Evolutionary conservation across 169 alveolate genomes (phyloP), one percentile per base, ranked within the genome.

Genomic region (Besnoitia besnoiti): DNA sequence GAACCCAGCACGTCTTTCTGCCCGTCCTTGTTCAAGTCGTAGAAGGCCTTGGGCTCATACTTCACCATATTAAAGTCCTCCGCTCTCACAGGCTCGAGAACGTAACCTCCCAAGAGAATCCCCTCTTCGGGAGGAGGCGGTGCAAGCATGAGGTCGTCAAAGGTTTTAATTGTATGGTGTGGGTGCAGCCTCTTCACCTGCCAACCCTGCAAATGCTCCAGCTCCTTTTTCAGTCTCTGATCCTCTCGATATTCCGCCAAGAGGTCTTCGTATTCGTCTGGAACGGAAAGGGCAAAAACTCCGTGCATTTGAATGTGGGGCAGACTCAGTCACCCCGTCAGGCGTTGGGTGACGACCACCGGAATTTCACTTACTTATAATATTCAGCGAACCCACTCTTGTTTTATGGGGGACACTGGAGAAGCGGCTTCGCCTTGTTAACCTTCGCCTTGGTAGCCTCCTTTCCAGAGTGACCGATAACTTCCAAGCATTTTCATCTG

Each of bases 101-200:
- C 40, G 61, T 77, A 39, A 16, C 87, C 87, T 0, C 87, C 87
- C 30, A 77, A 35, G 61, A 77, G 87, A 24, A 77, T 46, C 39
- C 59, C 59, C 19, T 77, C 87, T 77, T 77, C 87, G 40, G 87
- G 59, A 39, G 87, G 87, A 10, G 87, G 87, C n/a, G 87, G 87
- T 10, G 37, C 59, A 21, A 77, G n/a, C 37, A 40, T 21, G 47
- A 77, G 59, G 61, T 77, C 87, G 37, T 33, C 59, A 35, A 77
- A 77, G 40, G 51, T 40, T 30, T 37, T 40, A 30, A 77, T 39
- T 33, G 87, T 27, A 21, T 30, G 46, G 47, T 59, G 62, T 24
- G 87, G 61, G 24, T 46, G 59, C 37, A 77, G 30, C 39, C 30
- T 77, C 37, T 77, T 77, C 16, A 21, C 46, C 84, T 73, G 84